Evolutionary conservation across 2,329 filamentous ascomycete species (phyloP).

Genomic region (Neoascochyta sp.): DNA sequence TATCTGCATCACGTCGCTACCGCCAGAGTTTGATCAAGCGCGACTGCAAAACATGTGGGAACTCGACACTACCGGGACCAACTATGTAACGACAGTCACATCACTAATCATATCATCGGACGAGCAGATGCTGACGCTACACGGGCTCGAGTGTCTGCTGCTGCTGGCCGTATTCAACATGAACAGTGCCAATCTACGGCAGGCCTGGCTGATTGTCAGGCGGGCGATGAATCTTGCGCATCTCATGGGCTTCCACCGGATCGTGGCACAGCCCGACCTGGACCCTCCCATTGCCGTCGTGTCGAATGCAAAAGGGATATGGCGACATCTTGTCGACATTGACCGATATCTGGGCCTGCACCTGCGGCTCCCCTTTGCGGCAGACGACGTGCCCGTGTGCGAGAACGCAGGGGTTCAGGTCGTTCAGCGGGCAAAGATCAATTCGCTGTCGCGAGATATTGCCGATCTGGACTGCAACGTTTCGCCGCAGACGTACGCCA

Average conservation of each 20-base stretch:
- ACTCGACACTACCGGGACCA: slow-evolving; percentile 31
- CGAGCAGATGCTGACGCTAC: slow-evolving; percentile 34
- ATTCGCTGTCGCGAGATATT: slow-evolving; percentile 20
- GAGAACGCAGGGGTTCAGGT: slow-evolving; percentile 16
- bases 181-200: slow-evolving; percentile 29
- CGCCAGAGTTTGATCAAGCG: slow-evolving; percentile 28
- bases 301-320: slow-evolving; percentile 26
- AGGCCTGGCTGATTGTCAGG: slow-evolving; percentile 34
- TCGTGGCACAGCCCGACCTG: slow-evolving; percentile 19
- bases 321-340: slow-evolving; percentile 29
- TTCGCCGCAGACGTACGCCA: slow-evolving; percentile 30
- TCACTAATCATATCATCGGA: slow-evolving; percentile 31
- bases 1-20: slow-evolving; percentile 32
- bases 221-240: slow-evolving; percentile 35
- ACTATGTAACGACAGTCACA: slow-evolving; percentile 31
- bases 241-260: slow-evolving; percentile 38
- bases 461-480: slow-evolving; percentile 29
- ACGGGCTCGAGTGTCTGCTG: slow-evolving; percentile 33
- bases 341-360: slow-evolving; percentile 35
- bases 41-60: slow-evolving; percentile 30
- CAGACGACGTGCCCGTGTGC: slow-evolving; percentile 29
- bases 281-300: slow-evolving; percentile 24
- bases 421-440: slow-evolving; percentile 24
- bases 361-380: slow-evolving; percentile 33
- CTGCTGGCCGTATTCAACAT: slow-evolving; percentile 31